A percentile compares a stretch with the other conserved stretches of the same genome.
phyloP scores from a whole-genome alignment of 805 yeast genomes.

The Candida multigemmis region DNA sequence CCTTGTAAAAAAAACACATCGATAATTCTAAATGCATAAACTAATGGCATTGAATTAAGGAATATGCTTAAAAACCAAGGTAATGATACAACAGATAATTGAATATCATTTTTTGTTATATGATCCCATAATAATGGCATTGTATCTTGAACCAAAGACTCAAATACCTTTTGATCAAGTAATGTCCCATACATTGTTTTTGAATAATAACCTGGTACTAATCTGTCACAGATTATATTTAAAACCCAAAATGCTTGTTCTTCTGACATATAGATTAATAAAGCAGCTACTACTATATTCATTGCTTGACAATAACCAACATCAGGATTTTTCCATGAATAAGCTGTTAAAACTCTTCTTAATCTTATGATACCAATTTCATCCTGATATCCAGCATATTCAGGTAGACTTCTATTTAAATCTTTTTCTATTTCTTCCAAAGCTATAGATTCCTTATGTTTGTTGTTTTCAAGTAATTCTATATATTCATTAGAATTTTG shows the following conservation, averaged over 20 bases:
- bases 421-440: constrained; percentile 97
- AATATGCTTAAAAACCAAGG: constrained; percentile 95
- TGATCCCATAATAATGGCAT: constrained; percentile 88
- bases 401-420: constrained; percentile 88
- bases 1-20: constrained; percentile 91
- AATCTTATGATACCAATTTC: constrained; percentile 78
- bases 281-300: constrained; percentile 85
- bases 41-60: constrained; percentile 88
- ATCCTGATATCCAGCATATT: constrained; percentile 87
- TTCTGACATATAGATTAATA: constrained; percentile 80
- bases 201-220: constrained; percentile 93
- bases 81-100: constrained; percentile 81
- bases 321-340: constrained; percentile 94
- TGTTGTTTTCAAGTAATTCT: constrained; percentile 48
- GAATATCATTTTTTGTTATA: constrained; percentile 71
- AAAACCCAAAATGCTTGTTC: constrained; percentile 97
- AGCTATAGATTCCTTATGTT: constrained; percentile 65
- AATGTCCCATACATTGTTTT: constrained; percentile 96
- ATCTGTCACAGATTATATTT: constrained; percentile 67
- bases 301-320: constrained; percentile 98
- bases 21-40: constrained; percentile 83
- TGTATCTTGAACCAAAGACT: constrained; percentile 77
- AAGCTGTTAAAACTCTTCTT: constrained; percentile 84
- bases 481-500: constrained; percentile 54
- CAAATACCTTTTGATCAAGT: constrained; percentile 89